Base-by-base conservation (phyloP, 1,139 yeast genomes). In the Kurtzmaniella quercitrusa region DNA sequence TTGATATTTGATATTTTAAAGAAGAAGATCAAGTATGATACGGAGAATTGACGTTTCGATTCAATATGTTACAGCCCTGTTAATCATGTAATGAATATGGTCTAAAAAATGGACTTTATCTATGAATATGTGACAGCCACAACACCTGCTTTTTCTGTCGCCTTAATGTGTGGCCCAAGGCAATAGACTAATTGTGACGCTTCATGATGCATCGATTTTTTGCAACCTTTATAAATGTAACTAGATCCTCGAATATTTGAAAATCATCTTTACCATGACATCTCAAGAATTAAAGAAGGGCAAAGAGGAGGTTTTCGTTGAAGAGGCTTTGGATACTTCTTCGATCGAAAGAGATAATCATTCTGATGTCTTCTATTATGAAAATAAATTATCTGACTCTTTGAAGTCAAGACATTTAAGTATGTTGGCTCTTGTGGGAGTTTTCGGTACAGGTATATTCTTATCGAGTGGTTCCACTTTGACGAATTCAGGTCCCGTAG, bases 351-450 rank as follows among this genome's bases (percentile, higher is more conserved):
- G 4, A 5, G 30, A 26, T 14, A 26, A 12, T 9, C 30, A 5
- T 14, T 26, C 30, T 26, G 30, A 26, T 26, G 30, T 49, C 16
- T 47, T 49, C 30, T 38, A 38, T 14, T 50, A 49, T 36, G 54
- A 51, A 18, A 44, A 47, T 35, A 36, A 39, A 40, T 57, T 48
- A 36, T 46, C 50, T 48, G 42, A 48, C 54, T 28, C 38, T 44
- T 46, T 63, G 38, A 54, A 59, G 37, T 59, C 59, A 42, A 56
- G 70, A 45, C 68, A 63, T 39, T 51, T 66, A 35, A 59, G 58
- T 35, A 64, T 65, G 63, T 49, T 66, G 18, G 54, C 70, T 3
- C 54, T 65, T 39, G 68, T 57, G 12, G 62, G 61, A 15, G 58
- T 57, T 5, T 51, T 60, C 42, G 65, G 65, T 33, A 60, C 65